Base-by-base conservation (phyloP, 2,329 filamentous ascomycete species). In the Sporothrix luriei region DNA sequence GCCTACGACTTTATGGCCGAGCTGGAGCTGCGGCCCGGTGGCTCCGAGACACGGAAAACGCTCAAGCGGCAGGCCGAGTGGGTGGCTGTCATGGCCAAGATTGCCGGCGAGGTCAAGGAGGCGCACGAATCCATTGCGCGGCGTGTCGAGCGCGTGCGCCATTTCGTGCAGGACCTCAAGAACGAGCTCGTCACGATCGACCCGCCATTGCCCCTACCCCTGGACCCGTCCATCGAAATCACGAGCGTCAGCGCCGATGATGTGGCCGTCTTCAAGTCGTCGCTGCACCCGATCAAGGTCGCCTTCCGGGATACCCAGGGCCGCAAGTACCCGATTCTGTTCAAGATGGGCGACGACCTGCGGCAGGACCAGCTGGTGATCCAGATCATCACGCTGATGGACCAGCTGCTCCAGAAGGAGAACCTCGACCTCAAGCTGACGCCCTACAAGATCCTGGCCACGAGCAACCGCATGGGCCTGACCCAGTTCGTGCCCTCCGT, bases 331-430 rank as follows among this genome's bases (percentile, higher is more conserved):
- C 91, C 94, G 11, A 91, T 99, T 73, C 91, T 98, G 68, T 99
- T 99, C 87, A 99, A 99, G 79, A 93, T 93, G 0, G 95, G 95
- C 48, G 95, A 99, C 77, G 95, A 99, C 77, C 84, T 99, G 66
- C 91, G 95, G 16, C 95, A 99, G 79, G 95, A 99, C 77, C 95
- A 99, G 77, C 87, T 99, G 2, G 94, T 99, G 48, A 96, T 99
- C 68, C 95, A 88, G 76, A 98, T 98, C 76, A 97, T 99, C 78
- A 97, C 93, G 0, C 85, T 99, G 19, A 99, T 99, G 95, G 95
- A 99, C 76, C 92, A 94, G 70, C 87, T 99, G 1, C 85, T 99
- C 4, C 92, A 92, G 71, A 97, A 98, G 77, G 95, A 99, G 77
- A 98, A 99, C 72, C 84, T 99, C 11, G 95, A 99, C 77, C 85